A percentile compares a stretch with the other conserved stretches of the same genome.
Conservation (phyloP, 345 rosid genomes). For the Pugionium cornutum region DNA sequence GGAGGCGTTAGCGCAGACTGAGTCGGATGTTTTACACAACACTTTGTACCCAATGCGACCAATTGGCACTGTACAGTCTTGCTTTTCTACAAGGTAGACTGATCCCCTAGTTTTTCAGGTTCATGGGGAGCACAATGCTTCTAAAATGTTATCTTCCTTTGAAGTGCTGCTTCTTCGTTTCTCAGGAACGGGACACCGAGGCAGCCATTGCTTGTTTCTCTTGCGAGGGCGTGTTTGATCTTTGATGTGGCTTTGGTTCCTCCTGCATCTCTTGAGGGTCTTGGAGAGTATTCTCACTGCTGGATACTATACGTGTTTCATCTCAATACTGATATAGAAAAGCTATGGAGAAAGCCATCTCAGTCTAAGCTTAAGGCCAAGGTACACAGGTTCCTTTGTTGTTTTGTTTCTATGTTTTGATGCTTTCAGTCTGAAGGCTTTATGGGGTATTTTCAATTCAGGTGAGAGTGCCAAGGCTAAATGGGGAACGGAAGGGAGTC, state of each 20-base stretch:
- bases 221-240: constrained; percentile 71
- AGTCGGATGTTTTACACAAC: constrained; percentile 43
- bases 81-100: constrained; percentile 66
- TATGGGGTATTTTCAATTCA: constrained; percentile 38
- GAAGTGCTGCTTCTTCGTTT: constrained; percentile 3
- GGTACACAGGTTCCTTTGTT: constrained; percentile 37
- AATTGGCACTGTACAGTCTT: constrained; percentile 71
- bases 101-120: constrained; percentile 6
- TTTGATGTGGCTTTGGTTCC: constrained; percentile 78
- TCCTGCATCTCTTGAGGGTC: constrained; percentile 93
- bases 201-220: constrained; percentile 87
- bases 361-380: constrained; percentile 92
- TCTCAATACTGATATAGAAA: constrained; percentile 85
- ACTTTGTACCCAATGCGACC: constrained; percentile 72
- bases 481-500: constrained; percentile 80
- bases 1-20: constrained; percentile 55
- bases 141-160: constrained; percentile 12
- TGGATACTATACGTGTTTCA: constrained; percentile 93
- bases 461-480: constrained; percentile 96
- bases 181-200: constrained; percentile 89
- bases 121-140: neutral
- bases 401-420: constrained; percentile 3
- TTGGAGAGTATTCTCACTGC: constrained; percentile 84
- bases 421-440: constrained; percentile 32
- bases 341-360: constrained; percentile 88